Conservation (phyloP, 2,329 filamentous ascomycete species). For the Diaporthe sp. region DNA sequence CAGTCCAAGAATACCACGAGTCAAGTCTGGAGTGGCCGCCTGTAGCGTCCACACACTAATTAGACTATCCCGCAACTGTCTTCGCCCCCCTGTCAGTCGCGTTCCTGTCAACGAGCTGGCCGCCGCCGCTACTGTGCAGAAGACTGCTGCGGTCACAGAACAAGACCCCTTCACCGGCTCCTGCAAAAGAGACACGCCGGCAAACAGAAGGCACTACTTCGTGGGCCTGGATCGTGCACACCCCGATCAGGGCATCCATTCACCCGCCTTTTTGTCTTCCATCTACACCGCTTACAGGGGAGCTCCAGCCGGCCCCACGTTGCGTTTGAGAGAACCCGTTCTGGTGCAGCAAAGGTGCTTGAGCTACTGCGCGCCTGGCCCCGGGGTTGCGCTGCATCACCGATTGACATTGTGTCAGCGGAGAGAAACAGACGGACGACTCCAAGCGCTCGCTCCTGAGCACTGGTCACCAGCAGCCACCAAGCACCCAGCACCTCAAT, state of each 20-base stretch:
- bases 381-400: neutral
- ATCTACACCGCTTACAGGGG: constrained; percentile 36
- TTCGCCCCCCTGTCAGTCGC: neutral
- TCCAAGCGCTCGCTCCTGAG: neutral
- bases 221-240: neutral
- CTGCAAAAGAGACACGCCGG: neutral
- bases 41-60: constrained; percentile 3
- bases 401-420: neutral
- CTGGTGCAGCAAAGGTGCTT: constrained; percentile 4
- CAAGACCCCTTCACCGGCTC: neutral
- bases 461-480: neutral
- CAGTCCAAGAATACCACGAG: constrained; percentile 15
- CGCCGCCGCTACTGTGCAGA: neutral
- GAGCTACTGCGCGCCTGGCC: constrained; percentile 17
- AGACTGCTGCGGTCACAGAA: neutral
- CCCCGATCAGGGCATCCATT: constrained; percentile 11
- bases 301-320: constrained; percentile 32
- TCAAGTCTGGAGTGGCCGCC: constrained; percentile 15
- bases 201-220: neutral
- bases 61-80: constrained; percentile 2
- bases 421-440: neutral
- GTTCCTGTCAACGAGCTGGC: constrained; percentile 4
- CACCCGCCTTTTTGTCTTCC: constrained; percentile 10
- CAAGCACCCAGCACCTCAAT: neutral
- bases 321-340: constrained; percentile 23